These are phyloP conservation scores for Agaricales sp. DNA, from an alignment of 1,284 basidiomycete genomes.

Conservation along the genomic window DNA sequence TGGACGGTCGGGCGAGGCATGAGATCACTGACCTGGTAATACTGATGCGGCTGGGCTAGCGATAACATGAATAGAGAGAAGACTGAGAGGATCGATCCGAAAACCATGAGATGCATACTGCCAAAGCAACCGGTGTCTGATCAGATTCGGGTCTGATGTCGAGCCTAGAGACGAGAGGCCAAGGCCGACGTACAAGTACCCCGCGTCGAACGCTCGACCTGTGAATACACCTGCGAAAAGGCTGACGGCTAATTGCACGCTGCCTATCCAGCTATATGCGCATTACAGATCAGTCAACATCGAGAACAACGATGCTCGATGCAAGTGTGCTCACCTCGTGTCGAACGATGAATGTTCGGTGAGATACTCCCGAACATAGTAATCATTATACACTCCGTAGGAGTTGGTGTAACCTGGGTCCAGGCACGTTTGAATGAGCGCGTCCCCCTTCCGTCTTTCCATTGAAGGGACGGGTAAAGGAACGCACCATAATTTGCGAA, in stretches of 20 bases:
- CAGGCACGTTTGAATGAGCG: no score
- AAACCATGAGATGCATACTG: conserved; percentile 26
- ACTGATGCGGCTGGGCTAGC: conserved; percentile 22
- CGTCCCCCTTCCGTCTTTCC: no score
- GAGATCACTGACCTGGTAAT: conserved; percentile 26
- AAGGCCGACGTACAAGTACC: conserved; percentile 26
- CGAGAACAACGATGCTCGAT: neutral
- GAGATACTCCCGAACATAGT: conserved; percentile 35
- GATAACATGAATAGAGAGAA: conserved; percentile 32
- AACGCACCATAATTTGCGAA: neutral
- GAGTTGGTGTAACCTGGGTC: conserved; percentile 24
- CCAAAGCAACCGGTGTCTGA: neutral
- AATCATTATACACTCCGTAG: conserved; percentile 35
- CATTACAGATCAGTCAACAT: neutral
- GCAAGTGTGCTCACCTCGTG: conserved; percentile 25
- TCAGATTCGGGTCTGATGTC: neutral
- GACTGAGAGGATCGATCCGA: conserved; percentile 26
- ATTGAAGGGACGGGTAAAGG: neutral
- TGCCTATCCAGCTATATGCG: conserved; percentile 33
- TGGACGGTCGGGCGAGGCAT: neutral
- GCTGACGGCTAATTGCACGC: conserved; percentile 32
- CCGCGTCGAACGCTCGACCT: conserved; percentile 31
- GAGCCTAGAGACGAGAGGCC: no score
- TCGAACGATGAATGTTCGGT: conserved; percentile 31
- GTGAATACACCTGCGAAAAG: conserved; percentile 29